Percentiles rank a stretch among this genome's conserved stretches.
Conservation (phyloP, 805 yeast species). For the Yarrowia osloensis region DNA sequence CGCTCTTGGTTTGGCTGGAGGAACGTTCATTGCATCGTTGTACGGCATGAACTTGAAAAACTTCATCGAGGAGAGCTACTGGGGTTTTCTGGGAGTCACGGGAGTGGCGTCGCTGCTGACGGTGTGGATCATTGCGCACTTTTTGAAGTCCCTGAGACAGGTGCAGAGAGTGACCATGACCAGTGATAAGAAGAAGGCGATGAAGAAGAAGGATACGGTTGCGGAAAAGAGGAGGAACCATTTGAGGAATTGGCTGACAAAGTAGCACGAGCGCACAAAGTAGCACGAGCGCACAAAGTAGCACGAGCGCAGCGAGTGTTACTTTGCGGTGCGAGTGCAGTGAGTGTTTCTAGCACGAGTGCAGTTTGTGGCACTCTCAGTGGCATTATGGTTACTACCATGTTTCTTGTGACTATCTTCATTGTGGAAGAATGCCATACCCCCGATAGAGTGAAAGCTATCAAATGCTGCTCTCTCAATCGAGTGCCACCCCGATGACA, state of each 20-base stretch:
- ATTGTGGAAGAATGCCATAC: too few species aligned
- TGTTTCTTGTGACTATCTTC: too few species aligned
- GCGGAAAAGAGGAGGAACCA: slow-evolving; percentile 1
- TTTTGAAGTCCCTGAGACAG: slow-evolving; percentile 58
- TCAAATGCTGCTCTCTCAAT: too few species aligned
- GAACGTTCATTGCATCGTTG: slow-evolving; percentile 81
- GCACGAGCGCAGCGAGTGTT: too few species aligned
- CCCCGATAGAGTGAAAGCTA: too few species aligned
- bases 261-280: neutral
- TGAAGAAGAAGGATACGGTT: slow-evolving; percentile 11
- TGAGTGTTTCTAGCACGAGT: neutral
- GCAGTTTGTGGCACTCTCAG: too few species aligned
- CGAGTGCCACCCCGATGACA: too few species aligned
- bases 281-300: neutral
- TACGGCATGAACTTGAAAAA: slow-evolving; percentile 97
- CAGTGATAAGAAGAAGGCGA: slow-evolving; percentile 39
- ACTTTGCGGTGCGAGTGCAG: too few species aligned
- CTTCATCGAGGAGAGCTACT: slow-evolving; percentile 77
- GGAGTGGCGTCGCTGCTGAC: slow-evolving; percentile 56
- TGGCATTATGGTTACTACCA: too few species aligned
- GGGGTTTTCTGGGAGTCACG: slow-evolving; percentile 62
- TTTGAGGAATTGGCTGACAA: slow-evolving; percentile 18
- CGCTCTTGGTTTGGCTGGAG: slow-evolving; percentile 82
- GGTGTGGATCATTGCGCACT: slow-evolving; percentile 52
- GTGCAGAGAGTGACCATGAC: slow-evolving; percentile 73